Evolutionary conservation across 441 rosid genomes (phyloP).

Genomic region (Gossypium laxum): DNA sequence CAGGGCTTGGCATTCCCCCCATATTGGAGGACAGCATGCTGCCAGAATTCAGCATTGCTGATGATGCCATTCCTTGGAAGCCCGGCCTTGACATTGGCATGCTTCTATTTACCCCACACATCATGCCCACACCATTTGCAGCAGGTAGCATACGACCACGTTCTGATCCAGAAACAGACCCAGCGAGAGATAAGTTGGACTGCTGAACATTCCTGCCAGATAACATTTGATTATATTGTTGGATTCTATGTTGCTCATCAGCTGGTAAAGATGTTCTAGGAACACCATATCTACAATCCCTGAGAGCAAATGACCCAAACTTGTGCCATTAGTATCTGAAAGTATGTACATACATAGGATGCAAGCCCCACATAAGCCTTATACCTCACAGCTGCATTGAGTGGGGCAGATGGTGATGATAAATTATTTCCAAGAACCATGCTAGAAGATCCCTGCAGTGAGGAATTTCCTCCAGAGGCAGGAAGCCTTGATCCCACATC

Average conservation of each 20-base stretch:
- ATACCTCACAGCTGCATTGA: conserved; percentile 66
- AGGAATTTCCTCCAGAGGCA: conserved; percentile 49
- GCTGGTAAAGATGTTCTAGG: conserved; percentile 59
- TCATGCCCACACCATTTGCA: conserved; percentile 66
- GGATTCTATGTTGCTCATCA: conserved; percentile 81
- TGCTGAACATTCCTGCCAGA: conserved; percentile 62
- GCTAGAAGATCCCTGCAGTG: conserved; percentile 60
- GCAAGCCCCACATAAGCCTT: conserved; percentile 17
- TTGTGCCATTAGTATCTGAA: conserved; percentile 6
- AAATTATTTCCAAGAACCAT: conserved; percentile 47
- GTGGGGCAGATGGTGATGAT: conserved; percentile 51
- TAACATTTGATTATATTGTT: conserved; percentile 57
- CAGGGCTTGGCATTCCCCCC: conserved; percentile 66
- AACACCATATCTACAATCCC: conserved; percentile 74
- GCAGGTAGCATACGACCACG: conserved; percentile 56
- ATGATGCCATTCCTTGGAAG: conserved; percentile 64
- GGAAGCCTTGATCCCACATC: conserved; percentile 47
- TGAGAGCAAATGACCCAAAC: conserved; percentile 20
- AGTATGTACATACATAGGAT: conserved; percentile 8
- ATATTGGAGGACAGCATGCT: conserved; percentile 61
- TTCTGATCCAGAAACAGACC: conserved; percentile 57
- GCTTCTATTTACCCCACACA: conserved; percentile 56
- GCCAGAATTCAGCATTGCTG: conserved; percentile 54
- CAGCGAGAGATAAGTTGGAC: conserved; percentile 57
- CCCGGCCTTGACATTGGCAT: conserved; percentile 75